A percentile compares a stretch with the other conserved stretches of the same genome.
phyloP scores from a whole-genome alignment of 2,329 filamentous ascomycete species.

The Aaosphaeria arxii region DNA sequence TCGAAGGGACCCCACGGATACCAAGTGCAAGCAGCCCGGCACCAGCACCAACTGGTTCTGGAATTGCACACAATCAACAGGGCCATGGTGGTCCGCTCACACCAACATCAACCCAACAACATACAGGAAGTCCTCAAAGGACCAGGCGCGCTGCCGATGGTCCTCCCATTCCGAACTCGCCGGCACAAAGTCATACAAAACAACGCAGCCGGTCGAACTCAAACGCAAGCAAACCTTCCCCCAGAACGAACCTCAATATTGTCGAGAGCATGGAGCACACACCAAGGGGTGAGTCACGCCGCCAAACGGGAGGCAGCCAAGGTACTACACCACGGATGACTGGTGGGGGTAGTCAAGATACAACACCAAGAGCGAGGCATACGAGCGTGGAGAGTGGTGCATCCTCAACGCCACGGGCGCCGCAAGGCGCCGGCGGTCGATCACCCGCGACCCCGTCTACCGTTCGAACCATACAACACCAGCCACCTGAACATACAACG shows the following conservation, averaged over 20 bases:
- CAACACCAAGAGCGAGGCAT: slow-evolving; percentile 29
- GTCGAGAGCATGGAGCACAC: slow-evolving; percentile 2
- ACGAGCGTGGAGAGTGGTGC: slow-evolving; percentile 28
- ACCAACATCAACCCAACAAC: slow-evolving; percentile 10
- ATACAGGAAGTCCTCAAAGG: slow-evolving; percentile 13
- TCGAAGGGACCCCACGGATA: slow-evolving; percentile 35
- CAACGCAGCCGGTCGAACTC: slow-evolving; percentile 29
- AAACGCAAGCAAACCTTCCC: slow-evolving; percentile 13
- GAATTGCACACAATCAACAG: slow-evolving; percentile 2
- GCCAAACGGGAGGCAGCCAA: slow-evolving; percentile 10
- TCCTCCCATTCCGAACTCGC: slow-evolving; percentile 18
- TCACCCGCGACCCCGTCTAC: slow-evolving; percentile 33
- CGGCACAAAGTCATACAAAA: slow-evolving; percentile 16
- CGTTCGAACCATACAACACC: slow-evolving; percentile 25
- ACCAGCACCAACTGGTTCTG: slow-evolving; percentile 14
- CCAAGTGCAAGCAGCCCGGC: slow-evolving; percentile 30
- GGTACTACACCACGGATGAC: slow-evolving; percentile 24
- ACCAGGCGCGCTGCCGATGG: slow-evolving; percentile 22
- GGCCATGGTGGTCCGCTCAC: slow-evolving; percentile 9
- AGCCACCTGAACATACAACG: slow-evolving; percentile 17
- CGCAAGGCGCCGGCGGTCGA: slow-evolving; percentile 24
- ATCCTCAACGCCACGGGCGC: slow-evolving; percentile 30
- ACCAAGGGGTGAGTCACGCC: not conserved
- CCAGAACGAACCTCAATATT: slow-evolving; percentile 9
- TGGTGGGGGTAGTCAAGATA: slow-evolving; percentile 28